Evolutionary conservation across 1,284 basidiomycete genomes (phyloP), one percentile per base, ranked within the genome.

Genomic region (Marasmius sp.): DNA sequence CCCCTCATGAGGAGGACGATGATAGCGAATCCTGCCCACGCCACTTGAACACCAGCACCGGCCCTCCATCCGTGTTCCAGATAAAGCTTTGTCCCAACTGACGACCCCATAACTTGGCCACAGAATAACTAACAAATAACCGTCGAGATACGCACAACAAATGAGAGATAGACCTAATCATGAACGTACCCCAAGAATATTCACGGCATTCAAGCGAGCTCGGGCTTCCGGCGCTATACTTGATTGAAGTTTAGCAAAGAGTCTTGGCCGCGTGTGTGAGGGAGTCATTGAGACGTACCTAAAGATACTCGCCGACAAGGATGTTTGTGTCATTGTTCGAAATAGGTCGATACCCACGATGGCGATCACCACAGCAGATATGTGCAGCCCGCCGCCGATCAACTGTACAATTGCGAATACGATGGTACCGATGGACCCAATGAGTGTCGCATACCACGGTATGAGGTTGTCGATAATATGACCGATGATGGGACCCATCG

Each of bases 401-500:
- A 78, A 71, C 61, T 75, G 76, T 0, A 83, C 76, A n/a, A 75
- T 68, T 64, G 85, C 77, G 69, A 83, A 84, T 39, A 78, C 64
- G 14, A 81, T 53, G 14, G 82, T 73, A 53, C 71, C 65, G 7
- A 77, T 38, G 4, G 85, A 77, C 9, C 81, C 79, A 20, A 84
- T 67, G 27, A 90, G 72, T 14, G 86, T 81, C 8, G 85, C 84
- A 53, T 86, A 83, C 88, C 88, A 92, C 0, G 86, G 86, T 0
- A 87, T 77, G 18, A 91, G 78, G 2, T 70, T 74, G 71, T 92
- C 89, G 51, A 92, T 81, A 9, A 85, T 63, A 38, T 79, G 79
- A 0, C 91, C 91, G 18, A 83, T 79, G 12, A 89, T 65, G 0
- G 89, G 90, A 1, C 85, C 85, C 49, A 82, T 72, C 6, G 83